Evolutionary conservation across 202 grass and related monocot genomes (phyloP).

Genomic region (Zizania palustris): DNA sequence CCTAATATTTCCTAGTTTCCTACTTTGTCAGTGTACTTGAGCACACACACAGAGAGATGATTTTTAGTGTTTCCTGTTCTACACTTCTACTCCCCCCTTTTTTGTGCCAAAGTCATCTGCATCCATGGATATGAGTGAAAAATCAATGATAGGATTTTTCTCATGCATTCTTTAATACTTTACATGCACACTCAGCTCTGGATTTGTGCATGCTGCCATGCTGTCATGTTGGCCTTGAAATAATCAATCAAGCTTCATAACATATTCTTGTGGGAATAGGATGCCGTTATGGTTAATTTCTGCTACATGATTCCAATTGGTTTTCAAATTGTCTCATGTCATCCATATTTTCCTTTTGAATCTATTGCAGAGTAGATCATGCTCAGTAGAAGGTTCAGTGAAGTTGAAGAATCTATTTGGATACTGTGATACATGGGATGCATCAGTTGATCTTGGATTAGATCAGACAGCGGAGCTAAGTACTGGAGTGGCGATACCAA

Average conservation of each 20-base stretch:
- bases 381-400: conserved; percentile 66
- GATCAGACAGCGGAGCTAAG: conserved; percentile 67
- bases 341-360: conserved; percentile 26
- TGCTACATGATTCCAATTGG: neutral
- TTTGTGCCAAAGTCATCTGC: neutral
- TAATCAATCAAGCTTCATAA: conserved; percentile 9
- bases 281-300: conserved; percentile 3
- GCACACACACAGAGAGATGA: neutral
- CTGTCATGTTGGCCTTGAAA: neutral
- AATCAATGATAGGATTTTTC: neutral
- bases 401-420: conserved; percentile 92
- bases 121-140: neutral
- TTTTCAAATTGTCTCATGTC: conserved; percentile 14
- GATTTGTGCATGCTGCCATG: neutral
- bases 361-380: conserved; percentile 63
- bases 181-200: neutral
- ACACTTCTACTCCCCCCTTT: neutral
- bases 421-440: conserved; percentile 77
- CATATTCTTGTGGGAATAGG: conserved; percentile 7
- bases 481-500: conserved; percentile 61
- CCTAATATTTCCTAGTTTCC: conserved; percentile 1
- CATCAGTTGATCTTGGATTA: conserved; percentile 63
- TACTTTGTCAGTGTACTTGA: neutral
- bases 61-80: neutral
- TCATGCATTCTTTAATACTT: neutral